phyloP scores from a whole-genome alignment of 441 rosid genomes.

The Erodium moschatum region DNA sequence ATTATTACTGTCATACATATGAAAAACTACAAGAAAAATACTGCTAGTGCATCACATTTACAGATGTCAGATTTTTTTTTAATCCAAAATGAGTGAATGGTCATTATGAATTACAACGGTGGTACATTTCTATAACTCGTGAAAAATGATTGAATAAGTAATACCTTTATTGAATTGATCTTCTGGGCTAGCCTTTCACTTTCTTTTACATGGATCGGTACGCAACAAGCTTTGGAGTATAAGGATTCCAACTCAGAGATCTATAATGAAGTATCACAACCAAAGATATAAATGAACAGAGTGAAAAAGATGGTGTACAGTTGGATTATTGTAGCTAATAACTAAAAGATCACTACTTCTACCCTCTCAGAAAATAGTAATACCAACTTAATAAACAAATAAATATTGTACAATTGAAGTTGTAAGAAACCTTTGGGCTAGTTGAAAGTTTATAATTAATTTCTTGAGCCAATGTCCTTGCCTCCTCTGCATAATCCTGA shows the following conservation, averaged over 20 bases:
- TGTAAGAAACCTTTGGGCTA: conserved; percentile 38
- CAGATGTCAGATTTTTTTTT: not conserved
- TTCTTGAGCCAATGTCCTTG: conserved; percentile 48
- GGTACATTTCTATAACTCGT: not conserved
- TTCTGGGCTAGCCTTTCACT: conserved; percentile 46
- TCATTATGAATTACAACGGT: not conserved
- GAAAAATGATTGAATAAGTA: conserved; percentile 10
- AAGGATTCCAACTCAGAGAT: conserved; percentile 56
- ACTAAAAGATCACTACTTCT: conserved; percentile 12
- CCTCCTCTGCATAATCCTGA: conserved; percentile 62
- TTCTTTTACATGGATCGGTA: conserved; percentile 49
- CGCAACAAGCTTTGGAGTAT: conserved; percentile 42
- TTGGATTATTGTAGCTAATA: not conserved
- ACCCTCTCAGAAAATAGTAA: conserved; percentile 13
- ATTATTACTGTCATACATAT: not conserved
- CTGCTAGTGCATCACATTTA: not conserved
- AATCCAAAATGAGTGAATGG: not conserved
- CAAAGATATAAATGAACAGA: conserved; percentile 11
- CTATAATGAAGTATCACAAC: conserved; percentile 30
- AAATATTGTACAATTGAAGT: conserved; percentile 5
- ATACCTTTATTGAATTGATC: conserved; percentile 62
- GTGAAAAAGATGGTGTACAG: not conserved
- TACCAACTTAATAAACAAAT: not conserved
- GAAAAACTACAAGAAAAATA: not conserved
- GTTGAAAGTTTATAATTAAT: conserved; percentile 46